Conservation (phyloP, 495 filamentous ascomycete species). For the Pyronema omphalodes region DNA sequence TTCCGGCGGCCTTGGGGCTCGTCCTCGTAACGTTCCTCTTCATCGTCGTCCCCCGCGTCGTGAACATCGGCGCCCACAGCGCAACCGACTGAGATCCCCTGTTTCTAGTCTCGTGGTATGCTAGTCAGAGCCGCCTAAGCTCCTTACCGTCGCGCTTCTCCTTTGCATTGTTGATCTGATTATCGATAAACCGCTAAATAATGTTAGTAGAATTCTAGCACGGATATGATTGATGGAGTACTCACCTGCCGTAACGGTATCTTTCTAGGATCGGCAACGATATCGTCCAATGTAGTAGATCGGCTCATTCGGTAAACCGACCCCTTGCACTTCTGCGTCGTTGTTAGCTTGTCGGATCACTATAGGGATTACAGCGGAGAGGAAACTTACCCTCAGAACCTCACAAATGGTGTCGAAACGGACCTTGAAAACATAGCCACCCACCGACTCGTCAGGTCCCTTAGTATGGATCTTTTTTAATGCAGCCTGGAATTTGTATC, state of each 20-base stretch:
- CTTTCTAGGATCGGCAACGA: constrained; percentile 17
- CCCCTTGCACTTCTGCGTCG: constrained; percentile 13
- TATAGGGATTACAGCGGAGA: neutral
- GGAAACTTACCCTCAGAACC: neutral
- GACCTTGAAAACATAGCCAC: neutral
- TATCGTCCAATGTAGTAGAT: constrained; percentile 18
- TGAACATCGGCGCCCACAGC: no score
- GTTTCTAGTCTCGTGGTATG: neutral
- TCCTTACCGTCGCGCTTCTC: constrained; percentile 18
- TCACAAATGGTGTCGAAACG: neutral
- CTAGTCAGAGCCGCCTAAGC: constrained; percentile 1
- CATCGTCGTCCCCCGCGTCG: no score
- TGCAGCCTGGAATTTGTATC: neutral
- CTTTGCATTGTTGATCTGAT: constrained; percentile 22
- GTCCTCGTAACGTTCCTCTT: no score
- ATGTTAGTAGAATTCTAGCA: neutral
- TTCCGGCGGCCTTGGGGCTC: no score
- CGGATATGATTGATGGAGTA: neutral
- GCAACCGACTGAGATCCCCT: no score
- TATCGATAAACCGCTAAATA: constrained; percentile 20
- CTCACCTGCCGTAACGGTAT: constrained; percentile 10
- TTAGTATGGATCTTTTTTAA: neutral
- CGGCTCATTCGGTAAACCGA: constrained; percentile 20
- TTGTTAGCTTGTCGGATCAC: neutral
- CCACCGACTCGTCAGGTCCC: neutral